phyloP scores from a whole-genome alignment of 371 early-diverging fungal genomes.

The Chytridium lagenaria region DNA sequence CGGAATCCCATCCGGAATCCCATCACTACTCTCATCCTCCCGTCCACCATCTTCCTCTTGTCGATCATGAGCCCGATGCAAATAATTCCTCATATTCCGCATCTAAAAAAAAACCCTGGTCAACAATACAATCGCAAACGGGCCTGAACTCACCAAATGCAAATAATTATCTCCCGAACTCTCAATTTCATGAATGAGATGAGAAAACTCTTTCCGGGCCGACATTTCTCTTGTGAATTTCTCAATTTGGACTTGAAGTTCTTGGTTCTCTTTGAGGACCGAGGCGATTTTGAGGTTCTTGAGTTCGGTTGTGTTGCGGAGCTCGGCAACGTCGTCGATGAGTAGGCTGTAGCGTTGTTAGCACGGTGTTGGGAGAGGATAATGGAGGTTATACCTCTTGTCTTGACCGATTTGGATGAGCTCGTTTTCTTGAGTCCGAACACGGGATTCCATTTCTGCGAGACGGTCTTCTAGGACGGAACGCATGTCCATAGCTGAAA shows the following conservation, averaged over 20 bases:
- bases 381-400: conserved; percentile 44
- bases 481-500: conserved; percentile 47
- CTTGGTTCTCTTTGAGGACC: conserved; percentile 42
- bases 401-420: conserved; percentile 56
- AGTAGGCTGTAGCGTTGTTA: conserved; percentile 36
- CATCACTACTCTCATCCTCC: conserved; percentile 17
- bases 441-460: conserved; percentile 40
- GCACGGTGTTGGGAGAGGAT: conserved; percentile 11
- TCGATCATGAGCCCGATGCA: conserved; percentile 25
- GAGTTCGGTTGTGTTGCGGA: conserved; percentile 42
- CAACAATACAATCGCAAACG: neutral
- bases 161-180: conserved; percentile 45
- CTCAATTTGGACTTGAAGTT: conserved; percentile 40
- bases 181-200: conserved; percentile 44
- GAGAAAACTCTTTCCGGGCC: conserved; percentile 38
- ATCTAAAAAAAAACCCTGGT: conserved; percentile 11
- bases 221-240: conserved; percentile 37
- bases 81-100: conserved; percentile 35
- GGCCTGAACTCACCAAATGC: conserved; percentile 34
- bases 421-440: conserved; percentile 42
- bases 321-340: conserved; percentile 51
- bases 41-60: neutral
- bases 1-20: conserved; percentile 18
- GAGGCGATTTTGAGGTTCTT: conserved; percentile 26
- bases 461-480: conserved; percentile 45